Base-by-base conservation (phyloP, 768 basidiomycete species). In the Tricholoma flavovirens region DNA sequence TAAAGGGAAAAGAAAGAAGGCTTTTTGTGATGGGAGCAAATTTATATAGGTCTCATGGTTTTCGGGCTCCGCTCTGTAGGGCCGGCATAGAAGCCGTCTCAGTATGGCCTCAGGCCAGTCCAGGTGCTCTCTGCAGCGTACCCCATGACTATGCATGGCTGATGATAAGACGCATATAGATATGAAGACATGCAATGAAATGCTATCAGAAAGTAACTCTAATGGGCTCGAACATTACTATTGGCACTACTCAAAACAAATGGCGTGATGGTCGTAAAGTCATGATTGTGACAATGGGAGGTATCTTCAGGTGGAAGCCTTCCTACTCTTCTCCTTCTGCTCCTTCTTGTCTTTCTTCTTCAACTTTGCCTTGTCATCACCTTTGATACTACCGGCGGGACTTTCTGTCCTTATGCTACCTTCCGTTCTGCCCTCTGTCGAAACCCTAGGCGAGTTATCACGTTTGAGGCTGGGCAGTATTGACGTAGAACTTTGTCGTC, bases 281-380 rank as follows among this genome's bases (percentile, higher is more conserved):
- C 56, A 59, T 56, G 56, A 65, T 5, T 6, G 12, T 15, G 60
- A 30, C 24, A 58, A 63, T 24, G 36, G 24, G n/a, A 54, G 22
- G 21, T 19, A 42, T 30, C 19, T 55, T 66, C 58, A 72, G 54
- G 62, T 54, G 42, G 66, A 69, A 58, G 72, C 60, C 64, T 77
- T 76, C 66, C 73, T 75, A 67, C 76, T 80, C 70, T 80, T 83
- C 64, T 84, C 81, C 72, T 79, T 83, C 72, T 82, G 82, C 61
- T 80, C 67, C 15, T 83, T 84, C 71, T 81, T 76, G 59, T 84
- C 78, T 72, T 78, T 80, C 68, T 81, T 81, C 66, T 83, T 83
- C 61, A 72, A 71, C 64, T 76, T 81, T 51, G 71, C 71, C 66
- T 80, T 82, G 62, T 77, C 75, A 53, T 83, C 82, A 62, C 73